Evolutionary conservation across 768 basidiomycete species (phyloP).

Genomic region (Suillus bovinus): DNA sequence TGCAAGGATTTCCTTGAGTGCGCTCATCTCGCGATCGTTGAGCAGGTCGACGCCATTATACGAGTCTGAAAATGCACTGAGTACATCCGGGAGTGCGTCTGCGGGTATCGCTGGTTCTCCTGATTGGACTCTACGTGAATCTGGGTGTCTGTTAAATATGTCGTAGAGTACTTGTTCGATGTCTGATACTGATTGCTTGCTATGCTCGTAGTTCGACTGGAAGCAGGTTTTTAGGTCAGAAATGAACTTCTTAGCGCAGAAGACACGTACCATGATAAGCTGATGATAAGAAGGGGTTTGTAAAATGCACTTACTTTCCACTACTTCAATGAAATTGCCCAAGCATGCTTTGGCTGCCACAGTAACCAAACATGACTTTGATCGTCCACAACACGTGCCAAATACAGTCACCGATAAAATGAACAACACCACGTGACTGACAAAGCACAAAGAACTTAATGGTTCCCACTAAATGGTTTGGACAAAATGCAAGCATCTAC

Average conservation of each 20-base stretch:
- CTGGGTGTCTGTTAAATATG: constrained; percentile 67
- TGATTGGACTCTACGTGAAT: constrained; percentile 55
- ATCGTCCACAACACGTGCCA: constrained; percentile 13
- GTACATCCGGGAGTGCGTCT: constrained; percentile 67
- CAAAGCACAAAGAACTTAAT: background rate
- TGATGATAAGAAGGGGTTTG: constrained; percentile 2
- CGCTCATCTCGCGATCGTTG: constrained; percentile 57
- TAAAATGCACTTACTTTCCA: constrained; percentile 4
- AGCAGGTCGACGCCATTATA: constrained; percentile 67
- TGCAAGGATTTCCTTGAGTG: constrained; percentile 58
- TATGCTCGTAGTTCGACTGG: constrained; percentile 50
- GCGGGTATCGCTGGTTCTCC: constrained; percentile 70
- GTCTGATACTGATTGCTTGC: constrained; percentile 68
- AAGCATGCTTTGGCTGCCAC: constrained; percentile 15
- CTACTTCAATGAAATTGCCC: constrained; percentile 5
- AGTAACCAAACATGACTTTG: constrained; percentile 20
- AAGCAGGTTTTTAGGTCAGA: background rate
- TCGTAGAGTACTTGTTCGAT: constrained; percentile 68
- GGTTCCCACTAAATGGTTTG: background rate
- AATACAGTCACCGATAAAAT: constrained; percentile 5
- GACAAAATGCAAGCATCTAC: background rate
- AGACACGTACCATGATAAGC: constrained; percentile 4
- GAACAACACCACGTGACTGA: constrained; percentile 6
- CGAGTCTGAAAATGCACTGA: constrained; percentile 59
- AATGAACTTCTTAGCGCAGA: background rate